phyloP scores from a whole-genome alignment of 106 monocot genomes.

The Dendrobium nobile region DNA sequence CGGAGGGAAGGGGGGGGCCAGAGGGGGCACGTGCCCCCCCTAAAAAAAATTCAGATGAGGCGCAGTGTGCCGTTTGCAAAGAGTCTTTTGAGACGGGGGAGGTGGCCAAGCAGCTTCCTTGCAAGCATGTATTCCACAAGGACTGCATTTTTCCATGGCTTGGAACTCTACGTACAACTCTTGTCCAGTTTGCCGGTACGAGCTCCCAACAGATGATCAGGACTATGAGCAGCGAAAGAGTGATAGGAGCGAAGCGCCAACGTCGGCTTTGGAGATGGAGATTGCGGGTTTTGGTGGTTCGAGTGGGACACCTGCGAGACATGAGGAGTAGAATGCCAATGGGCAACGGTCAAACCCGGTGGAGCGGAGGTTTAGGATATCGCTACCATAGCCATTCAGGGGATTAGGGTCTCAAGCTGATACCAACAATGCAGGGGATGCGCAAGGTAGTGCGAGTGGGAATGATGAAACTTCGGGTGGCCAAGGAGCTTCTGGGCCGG shows the following conservation, averaged over 20 bases:
- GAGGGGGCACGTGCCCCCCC: too few species aligned
- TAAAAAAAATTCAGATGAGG: too few species aligned
- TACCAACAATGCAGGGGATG: constrained; percentile 23
- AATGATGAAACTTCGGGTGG: constrained; percentile 30
- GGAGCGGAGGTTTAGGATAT: constrained; percentile 85
- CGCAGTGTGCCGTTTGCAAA: too few species aligned
- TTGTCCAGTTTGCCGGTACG: constrained; percentile 80
- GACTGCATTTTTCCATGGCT: constrained; percentile 92
- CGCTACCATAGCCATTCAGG: constrained; percentile 69
- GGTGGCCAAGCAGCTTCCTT: too few species aligned
- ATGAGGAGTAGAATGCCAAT: constrained; percentile 1
- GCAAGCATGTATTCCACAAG: too few species aligned
- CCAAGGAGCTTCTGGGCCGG: constrained; percentile 20
- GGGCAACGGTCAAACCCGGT: constrained; percentile 18
- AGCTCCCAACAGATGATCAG: constrained; percentile 73
- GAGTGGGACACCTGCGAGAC: not conserved
- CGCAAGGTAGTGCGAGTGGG: constrained; percentile 13
- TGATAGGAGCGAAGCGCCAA: not conserved
- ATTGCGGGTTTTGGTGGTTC: constrained; percentile 5
- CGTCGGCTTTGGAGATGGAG: not conserved
- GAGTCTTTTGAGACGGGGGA: too few species aligned
- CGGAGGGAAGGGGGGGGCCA: too few species aligned
- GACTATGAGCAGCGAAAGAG: constrained; percentile 58
- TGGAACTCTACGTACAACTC: constrained; percentile 85
- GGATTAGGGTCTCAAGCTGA: constrained; percentile 33